phyloP scores from a whole-genome alignment of 805 yeast species.

The Myxozyma vanderwaltii region DNA sequence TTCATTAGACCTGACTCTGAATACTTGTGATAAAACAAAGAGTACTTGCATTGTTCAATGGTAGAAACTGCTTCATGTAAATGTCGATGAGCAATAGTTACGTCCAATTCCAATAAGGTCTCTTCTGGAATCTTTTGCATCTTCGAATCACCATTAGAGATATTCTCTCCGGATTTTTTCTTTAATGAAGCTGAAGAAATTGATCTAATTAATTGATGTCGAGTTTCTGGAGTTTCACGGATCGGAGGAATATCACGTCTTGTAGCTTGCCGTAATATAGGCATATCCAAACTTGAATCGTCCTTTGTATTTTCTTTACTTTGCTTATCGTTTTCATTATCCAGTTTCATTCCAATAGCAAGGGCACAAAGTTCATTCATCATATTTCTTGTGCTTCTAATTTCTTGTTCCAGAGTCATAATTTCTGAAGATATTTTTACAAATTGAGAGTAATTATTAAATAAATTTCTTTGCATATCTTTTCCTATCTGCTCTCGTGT shows the following conservation, averaged over 20 bases:
- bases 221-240: background rate
- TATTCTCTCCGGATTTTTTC: background rate
- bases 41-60: conserved; percentile 33
- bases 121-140: conserved; percentile 49
- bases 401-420: conserved; percentile 26
- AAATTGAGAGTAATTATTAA: conserved; percentile 30
- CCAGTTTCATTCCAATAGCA: conserved; percentile 17
- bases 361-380: conserved; percentile 25
- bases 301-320: conserved; percentile 2
- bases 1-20: conserved; percentile 1
- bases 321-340: background rate
- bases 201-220: background rate
- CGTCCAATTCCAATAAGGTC: conserved; percentile 63
- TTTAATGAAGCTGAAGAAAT: conserved; percentile 11
- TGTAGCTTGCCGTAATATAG: conserved; percentile 21
- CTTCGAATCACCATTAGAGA: background rate
- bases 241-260: conserved; percentile 1
- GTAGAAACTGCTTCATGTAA: conserved; percentile 47
- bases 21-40: background rate
- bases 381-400: conserved; percentile 25
- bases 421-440: conserved; percentile 31
- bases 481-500: conserved; percentile 24
- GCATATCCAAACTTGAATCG: conserved; percentile 7
- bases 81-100: conserved; percentile 59
- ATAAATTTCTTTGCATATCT: conserved; percentile 31